Evolutionary conservation across 768 basidiomycete genomes (phyloP).

Genomic region (Boletus subparvulus): DNA sequence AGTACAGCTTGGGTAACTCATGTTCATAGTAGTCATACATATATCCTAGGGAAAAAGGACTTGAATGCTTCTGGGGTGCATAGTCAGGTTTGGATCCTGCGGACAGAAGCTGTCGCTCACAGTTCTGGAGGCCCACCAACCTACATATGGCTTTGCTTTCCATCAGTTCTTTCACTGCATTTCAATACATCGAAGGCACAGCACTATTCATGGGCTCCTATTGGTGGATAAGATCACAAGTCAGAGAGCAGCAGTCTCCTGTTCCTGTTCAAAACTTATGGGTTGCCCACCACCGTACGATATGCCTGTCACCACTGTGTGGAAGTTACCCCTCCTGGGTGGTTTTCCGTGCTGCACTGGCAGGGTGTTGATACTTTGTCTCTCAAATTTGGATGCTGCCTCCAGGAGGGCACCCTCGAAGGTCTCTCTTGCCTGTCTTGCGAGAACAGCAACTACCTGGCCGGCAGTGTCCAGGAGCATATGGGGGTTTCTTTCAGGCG

Average conservation of each 20-base stretch:
- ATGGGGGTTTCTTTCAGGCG: neutral
- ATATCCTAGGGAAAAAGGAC: neutral
- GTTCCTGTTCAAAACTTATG: neutral
- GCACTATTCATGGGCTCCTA: neutral
- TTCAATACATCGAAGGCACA: fast-evolving
- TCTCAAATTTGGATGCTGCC: neutral
- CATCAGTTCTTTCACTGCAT: neutral
- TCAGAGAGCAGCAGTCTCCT: too few species aligned
- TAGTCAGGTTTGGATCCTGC: too few species aligned
- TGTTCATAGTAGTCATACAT: neutral
- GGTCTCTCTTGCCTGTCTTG: too few species aligned
- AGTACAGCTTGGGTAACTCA: neutral
- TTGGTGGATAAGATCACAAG: fast-evolving
- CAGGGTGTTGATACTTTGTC: neutral
- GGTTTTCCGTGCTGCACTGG: too few species aligned
- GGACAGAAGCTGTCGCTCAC: neutral
- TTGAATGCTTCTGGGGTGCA: neutral
- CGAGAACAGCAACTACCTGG: neutral
- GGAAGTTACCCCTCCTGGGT: neutral
- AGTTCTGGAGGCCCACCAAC: constrained; percentile 1
- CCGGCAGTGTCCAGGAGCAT: neutral
- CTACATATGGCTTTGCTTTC: neutral
- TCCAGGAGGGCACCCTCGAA: neutral
- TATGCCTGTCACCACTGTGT: neutral
- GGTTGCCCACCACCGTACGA: neutral